phyloP scores from a whole-genome alignment of 352 stramenopile genomes.

The Globisporangium paddicum region DNA sequence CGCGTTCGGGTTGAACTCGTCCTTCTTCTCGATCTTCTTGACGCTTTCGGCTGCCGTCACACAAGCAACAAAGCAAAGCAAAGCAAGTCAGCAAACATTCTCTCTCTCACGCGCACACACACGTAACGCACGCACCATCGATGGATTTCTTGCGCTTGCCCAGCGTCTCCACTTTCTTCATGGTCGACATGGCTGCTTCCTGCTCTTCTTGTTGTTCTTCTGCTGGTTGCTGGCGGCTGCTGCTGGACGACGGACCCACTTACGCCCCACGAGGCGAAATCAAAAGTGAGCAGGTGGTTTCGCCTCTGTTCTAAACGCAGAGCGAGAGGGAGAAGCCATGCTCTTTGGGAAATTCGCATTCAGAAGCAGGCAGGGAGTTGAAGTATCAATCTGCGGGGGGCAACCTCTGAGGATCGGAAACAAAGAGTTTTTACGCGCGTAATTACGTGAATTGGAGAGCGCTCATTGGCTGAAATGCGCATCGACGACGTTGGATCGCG shows the following conservation, averaged over 20 bases:
- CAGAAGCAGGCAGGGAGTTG: constrained; percentile 10
- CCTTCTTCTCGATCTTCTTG: constrained; percentile 77
- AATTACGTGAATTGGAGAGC: not conserved
- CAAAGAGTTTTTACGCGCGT: constrained; percentile 22
- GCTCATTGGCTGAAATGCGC: constrained; percentile 33
- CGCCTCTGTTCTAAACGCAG: no score
- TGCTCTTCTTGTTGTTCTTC: not conserved
- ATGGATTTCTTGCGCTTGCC: constrained; percentile 89
- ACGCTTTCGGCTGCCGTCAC: constrained; percentile 77
- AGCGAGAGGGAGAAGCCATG: constrained; percentile 1
- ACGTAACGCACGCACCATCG: constrained; percentile 50
- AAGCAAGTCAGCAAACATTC: constrained; percentile 5
- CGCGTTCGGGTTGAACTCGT: constrained; percentile 84
- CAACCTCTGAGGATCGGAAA: constrained; percentile 13
- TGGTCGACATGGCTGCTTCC: constrained; percentile 24
- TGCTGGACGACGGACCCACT: constrained; percentile 7
- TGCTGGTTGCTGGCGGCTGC: not conserved
- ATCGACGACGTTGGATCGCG: constrained; percentile 11
- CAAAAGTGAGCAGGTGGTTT: constrained; percentile 13
- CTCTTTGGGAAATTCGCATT: constrained; percentile 5
- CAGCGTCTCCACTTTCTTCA: constrained; percentile 82
- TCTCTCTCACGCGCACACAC: no score
- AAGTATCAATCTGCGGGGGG: constrained; percentile 12
- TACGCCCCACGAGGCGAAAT: constrained; percentile 17
- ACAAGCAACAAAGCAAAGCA: not conserved